phyloP scores from a whole-genome alignment of 345 rosid genomes.

The Isatis tinctoria region DNA sequence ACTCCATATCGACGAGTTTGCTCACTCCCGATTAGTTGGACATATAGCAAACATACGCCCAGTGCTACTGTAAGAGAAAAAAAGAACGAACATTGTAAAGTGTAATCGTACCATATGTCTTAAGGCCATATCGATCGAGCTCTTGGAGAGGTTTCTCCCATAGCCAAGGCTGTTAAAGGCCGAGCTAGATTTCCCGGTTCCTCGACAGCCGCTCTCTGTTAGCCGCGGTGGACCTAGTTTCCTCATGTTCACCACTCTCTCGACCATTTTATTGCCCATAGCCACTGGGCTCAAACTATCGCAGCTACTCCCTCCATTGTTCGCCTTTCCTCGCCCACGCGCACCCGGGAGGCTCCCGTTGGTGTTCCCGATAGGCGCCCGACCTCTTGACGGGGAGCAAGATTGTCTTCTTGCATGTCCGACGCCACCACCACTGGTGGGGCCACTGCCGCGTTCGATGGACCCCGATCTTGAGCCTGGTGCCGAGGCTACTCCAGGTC shows the following conservation, averaged over 20 bases:
- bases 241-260: slow-evolving; percentile 87
- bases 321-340: slow-evolving; percentile 32
- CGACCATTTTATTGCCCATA: slow-evolving; percentile 84
- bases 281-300: slow-evolving; percentile 65
- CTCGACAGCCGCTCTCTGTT: slow-evolving; percentile 34
- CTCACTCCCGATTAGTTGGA: no score
- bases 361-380: slow-evolving; percentile 40
- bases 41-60: background rate
- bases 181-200: slow-evolving; percentile 25
- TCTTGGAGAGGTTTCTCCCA: slow-evolving; percentile 80
- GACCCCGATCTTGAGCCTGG: slow-evolving; percentile 37
- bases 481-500: slow-evolving; percentile 56
- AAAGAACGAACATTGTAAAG: background rate
- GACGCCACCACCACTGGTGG: slow-evolving; percentile 18
- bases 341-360: slow-evolving; percentile 35
- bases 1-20: no score
- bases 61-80: background rate
- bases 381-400: slow-evolving; percentile 52
- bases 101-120: slow-evolving; percentile 66
- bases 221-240: slow-evolving; percentile 70
- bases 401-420: slow-evolving; percentile 39
- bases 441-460: slow-evolving; percentile 49
- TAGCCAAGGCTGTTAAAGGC: slow-evolving; percentile 61
- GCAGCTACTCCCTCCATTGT: slow-evolving; percentile 25
- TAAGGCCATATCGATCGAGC: slow-evolving; percentile 88